Base-by-base conservation (phyloP, 192 early-diverging fungal genomes). In the Allomyces macrogynus region DNA sequence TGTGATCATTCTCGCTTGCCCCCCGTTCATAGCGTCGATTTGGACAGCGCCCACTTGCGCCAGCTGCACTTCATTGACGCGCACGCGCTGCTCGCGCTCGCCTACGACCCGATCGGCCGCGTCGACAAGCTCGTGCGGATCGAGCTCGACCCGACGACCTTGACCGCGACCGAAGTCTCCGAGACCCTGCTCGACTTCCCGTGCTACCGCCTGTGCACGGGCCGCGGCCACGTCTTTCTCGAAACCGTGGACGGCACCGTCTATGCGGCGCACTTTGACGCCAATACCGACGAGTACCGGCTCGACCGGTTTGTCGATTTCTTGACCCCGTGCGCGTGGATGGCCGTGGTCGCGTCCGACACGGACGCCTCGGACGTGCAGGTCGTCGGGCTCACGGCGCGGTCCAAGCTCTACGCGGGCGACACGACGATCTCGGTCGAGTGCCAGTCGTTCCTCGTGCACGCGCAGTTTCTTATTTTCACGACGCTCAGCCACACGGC, bases 371-470 rank as follows among this genome's bases (percentile, higher is more conserved):
- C 9, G 0, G 12, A 57, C 49, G 12, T n/a, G 49, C 20, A 57
- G 16, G 49, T 91, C 11, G 74, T 96, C 68, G 92, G 85, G 10
- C 79, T 92, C 23, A 84, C 80, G 0, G 73, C 80, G 25, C 82
- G 89, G 67, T 88, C 89, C 73, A 87, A 88, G 65, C 81, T 98
- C n/a, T 93, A 86, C 73, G 83, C 81, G 42, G 85, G 87, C 62
- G 74, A 76, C 60, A 23, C 24, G 12, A 18, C 12, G 16, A 0
- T 98, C 12, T 80, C 87, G 24, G 69, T 82, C 0, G 88, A 87
- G 10, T 89, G 86, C 64, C 91, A 90, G 18, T 95, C 92, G 16
- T 96, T 91, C 67, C 87, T 81, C 61, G 63, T 94, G 27, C 89
- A 90, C 64, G 77, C 79, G 64, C 81, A 89, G 64, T 89, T 87